phyloP scores from a whole-genome alignment of 306 rosid species.

The Amphicarpaea edgeworthii region DNA sequence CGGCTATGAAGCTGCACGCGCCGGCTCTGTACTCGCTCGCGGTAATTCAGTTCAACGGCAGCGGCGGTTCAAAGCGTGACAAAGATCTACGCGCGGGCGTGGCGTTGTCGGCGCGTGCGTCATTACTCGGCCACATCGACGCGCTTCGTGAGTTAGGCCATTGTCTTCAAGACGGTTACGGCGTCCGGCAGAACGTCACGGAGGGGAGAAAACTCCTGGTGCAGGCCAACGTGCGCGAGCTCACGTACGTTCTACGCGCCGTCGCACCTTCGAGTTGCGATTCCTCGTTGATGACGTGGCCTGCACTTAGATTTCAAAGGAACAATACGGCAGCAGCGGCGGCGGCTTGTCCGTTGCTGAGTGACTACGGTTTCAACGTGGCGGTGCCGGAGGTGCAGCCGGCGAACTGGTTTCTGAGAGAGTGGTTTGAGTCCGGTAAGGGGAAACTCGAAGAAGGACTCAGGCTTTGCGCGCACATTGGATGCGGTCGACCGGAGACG shows the following conservation, averaged over 20 bases:
- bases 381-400: constrained; percentile 68
- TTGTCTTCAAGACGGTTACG: constrained; percentile 94
- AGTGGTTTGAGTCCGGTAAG: constrained; percentile 71
- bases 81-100: constrained; percentile 83
- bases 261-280: constrained; percentile 10
- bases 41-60: constrained; percentile 93
- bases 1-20: constrained; percentile 75
- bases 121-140: constrained; percentile 75
- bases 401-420: constrained; percentile 66
- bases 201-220: constrained; percentile 75
- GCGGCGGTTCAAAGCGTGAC: constrained; percentile 71
- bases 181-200: constrained; percentile 57
- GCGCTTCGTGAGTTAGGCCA: constrained; percentile 92
- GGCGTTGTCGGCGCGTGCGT: constrained; percentile 78
- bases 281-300: constrained; percentile 41
- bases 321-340: neutral
- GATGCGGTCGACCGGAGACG: constrained; percentile 87
- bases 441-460: constrained; percentile 46
- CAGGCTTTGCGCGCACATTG: constrained; percentile 68
- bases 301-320: constrained; percentile 25
- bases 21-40: constrained; percentile 84
- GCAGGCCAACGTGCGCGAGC: constrained; percentile 85
- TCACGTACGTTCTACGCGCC: constrained; percentile 51
- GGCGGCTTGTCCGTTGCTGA: constrained; percentile 53
- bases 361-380: constrained; percentile 62